These are phyloP conservation scores for Pythium monospermum DNA, from an alignment of 352 stramenopile species.

Conservation along the genomic window DNA sequence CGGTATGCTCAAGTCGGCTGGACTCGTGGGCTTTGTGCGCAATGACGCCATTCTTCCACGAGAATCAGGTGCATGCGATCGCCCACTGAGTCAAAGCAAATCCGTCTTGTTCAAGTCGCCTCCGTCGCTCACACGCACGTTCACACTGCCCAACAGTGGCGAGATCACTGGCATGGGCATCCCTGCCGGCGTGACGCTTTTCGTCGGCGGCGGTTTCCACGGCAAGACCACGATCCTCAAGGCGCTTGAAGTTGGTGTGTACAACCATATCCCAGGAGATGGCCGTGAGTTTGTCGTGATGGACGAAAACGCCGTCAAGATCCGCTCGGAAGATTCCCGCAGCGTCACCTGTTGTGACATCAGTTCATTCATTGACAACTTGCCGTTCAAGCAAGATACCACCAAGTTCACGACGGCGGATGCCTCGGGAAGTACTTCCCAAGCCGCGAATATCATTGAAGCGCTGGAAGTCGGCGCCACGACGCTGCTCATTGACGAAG, in stretches of 20 bases:
- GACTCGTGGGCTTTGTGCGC: constrained; percentile 90
- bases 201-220: constrained; percentile 97
- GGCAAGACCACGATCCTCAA: constrained; percentile 96
- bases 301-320: constrained; percentile 88
- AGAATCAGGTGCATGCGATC: constrained; percentile 62
- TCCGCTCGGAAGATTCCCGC: constrained; percentile 94
- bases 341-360: constrained; percentile 90
- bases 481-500: constrained; percentile 95
- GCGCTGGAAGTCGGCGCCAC: constrained; percentile 88
- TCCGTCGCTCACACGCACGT: constrained; percentile 65
- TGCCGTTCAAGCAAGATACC: constrained; percentile 93
- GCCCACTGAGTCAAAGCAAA: constrained; percentile 32
- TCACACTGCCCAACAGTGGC: constrained; percentile 86
- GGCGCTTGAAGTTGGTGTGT: constrained; percentile 92
- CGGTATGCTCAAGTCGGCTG: constrained; percentile 64
- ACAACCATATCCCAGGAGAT: constrained; percentile 95
- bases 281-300: constrained; percentile 94
- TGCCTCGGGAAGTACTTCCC: constrained; percentile 94
- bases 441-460: constrained; percentile 96
- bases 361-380: constrained; percentile 95
- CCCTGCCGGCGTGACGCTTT: constrained; percentile 90
- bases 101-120: constrained; percentile 86
- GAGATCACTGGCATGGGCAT: constrained; percentile 92
- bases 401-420: constrained; percentile 90
- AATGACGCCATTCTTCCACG: constrained; percentile 92